phyloP scores from a whole-genome alignment of 2,329 filamentous ascomycete species.

The Aspergillus proliferans region DNA sequence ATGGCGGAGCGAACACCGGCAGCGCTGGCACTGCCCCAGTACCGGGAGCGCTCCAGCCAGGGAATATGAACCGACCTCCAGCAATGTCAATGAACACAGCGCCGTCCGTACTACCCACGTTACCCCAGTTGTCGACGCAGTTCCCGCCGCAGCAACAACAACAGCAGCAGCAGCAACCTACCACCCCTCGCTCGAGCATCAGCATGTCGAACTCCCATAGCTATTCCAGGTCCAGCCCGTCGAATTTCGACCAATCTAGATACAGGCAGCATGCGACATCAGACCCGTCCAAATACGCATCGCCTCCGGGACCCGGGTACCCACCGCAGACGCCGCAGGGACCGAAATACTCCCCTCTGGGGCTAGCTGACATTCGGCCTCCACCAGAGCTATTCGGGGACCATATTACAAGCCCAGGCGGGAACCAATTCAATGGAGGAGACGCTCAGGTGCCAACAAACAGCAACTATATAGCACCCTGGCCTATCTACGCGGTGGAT shows the following conservation, averaged over 20 bases:
- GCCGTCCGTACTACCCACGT: conserved; percentile 51
- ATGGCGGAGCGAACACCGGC: conserved; percentile 35
- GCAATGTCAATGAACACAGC: conserved; percentile 52
- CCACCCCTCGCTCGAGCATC: conserved; percentile 57
- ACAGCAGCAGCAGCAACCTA: conserved; percentile 10
- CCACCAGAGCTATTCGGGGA: conserved; percentile 75
- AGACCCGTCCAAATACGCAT: conserved; percentile 59
- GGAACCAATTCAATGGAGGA: conserved; percentile 59
- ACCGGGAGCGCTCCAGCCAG: conserved; percentile 57
- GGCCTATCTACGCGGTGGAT: conserved; percentile 94
- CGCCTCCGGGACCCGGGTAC: conserved; percentile 39
- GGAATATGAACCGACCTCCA: conserved; percentile 46
- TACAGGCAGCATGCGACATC: conserved; percentile 60
- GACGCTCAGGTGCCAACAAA: conserved; percentile 63
- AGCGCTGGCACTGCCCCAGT: conserved; percentile 35
- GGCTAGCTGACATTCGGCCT: conserved; percentile 84
- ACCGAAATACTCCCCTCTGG: conserved; percentile 77
- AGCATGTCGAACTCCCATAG: conserved; percentile 61
- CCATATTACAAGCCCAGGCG: conserved; percentile 54
- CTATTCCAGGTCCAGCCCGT: conserved; percentile 81
- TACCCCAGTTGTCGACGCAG: conserved; percentile 45
- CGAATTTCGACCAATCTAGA: conserved; percentile 53
- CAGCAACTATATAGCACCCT: conserved; percentile 89
- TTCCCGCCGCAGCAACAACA: conserved; percentile 34
- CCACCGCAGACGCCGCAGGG: conserved; percentile 48